Conservation (phyloP, 2,329 filamentous ascomycete genomes). For the Ascochyta pisi region DNA sequence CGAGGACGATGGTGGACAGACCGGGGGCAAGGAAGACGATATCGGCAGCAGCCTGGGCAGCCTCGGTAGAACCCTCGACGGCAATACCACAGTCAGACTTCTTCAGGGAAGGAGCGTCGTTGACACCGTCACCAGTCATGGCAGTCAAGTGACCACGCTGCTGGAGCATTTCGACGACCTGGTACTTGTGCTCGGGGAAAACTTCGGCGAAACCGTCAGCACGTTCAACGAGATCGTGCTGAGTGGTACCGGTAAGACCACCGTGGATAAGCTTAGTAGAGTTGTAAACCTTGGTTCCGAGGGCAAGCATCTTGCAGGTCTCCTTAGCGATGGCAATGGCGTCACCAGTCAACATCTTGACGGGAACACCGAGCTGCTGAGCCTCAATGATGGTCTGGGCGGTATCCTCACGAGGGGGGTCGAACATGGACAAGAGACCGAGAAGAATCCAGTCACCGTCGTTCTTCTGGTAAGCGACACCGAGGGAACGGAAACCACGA, state of each 20-base stretch:
- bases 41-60: slow-evolving; percentile 74
- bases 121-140: slow-evolving; percentile 79
- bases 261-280: slow-evolving; percentile 79
- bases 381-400: slow-evolving; percentile 80
- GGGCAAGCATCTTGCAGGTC: slow-evolving; percentile 81
- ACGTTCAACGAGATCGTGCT: slow-evolving; percentile 78
- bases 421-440: slow-evolving; percentile 81
- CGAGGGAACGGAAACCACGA: slow-evolving; percentile 80
- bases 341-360: slow-evolving; percentile 85
- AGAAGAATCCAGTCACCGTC: slow-evolving; percentile 76
- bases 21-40: slow-evolving; percentile 78
- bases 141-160: slow-evolving; percentile 75
- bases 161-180: slow-evolving; percentile 78
- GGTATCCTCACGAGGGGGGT: slow-evolving; percentile 79
- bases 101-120: slow-evolving; percentile 76
- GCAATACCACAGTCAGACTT: slow-evolving; percentile 78
- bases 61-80: slow-evolving; percentile 74
- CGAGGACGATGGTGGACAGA: slow-evolving; percentile 73
- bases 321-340: slow-evolving; percentile 81
- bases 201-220: slow-evolving; percentile 77
- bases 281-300: slow-evolving; percentile 83
- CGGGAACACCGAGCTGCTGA: slow-evolving; percentile 75
- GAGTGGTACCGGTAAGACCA: slow-evolving; percentile 74
- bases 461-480: slow-evolving; percentile 80
- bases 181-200: slow-evolving; percentile 78